Percentiles rank a stretch among this genome's conserved stretches.
Conservation (phyloP, 208 protist species). For the Kentomonas sorsogonicus region DNA sequence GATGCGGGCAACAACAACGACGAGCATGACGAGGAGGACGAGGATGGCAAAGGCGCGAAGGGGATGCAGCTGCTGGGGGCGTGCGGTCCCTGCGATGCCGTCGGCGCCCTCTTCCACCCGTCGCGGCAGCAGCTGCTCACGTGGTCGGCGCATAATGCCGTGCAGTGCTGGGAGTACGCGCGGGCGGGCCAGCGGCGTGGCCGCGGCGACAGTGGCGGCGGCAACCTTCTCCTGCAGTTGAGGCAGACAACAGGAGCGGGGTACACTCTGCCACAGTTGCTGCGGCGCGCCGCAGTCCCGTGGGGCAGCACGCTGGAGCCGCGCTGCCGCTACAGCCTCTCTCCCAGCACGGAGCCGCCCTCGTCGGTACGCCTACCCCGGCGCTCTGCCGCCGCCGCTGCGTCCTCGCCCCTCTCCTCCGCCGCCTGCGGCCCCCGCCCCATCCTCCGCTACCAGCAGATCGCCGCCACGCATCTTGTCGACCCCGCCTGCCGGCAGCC, state of each 20-base stretch:
- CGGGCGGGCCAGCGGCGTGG: background rate
- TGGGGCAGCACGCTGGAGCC: conserved; percentile 13
- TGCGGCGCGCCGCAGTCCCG: conserved; percentile 18
- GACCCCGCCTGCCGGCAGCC: conserved; percentile 55
- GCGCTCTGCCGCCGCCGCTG: background rate
- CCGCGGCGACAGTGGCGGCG: background rate
- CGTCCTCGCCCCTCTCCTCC: background rate
- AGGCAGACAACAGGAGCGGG: conserved; percentile 17
- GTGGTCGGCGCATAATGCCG: conserved; percentile 41
- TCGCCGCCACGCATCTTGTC: conserved; percentile 62
- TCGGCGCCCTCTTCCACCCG: conserved; percentile 50
- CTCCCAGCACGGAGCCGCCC: conserved; percentile 9
- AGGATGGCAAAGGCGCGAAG: background rate
- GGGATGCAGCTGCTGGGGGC: background rate
- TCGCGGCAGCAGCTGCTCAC: conserved; percentile 43
- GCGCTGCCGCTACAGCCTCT: conserved; percentile 34
- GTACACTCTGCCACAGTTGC: conserved; percentile 25
- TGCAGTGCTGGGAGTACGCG: conserved; percentile 59
- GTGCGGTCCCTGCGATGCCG: conserved; percentile 12
- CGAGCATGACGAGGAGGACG: background rate
- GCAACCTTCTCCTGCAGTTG: background rate
- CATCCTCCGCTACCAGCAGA: background rate
- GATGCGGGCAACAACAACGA: no score
- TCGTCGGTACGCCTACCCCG: background rate
- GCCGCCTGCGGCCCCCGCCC: background rate